These are phyloP conservation scores for Aspergillus sp. DNA, from an alignment of 2,329 filamentous ascomycete genomes.

Conservation along the genomic window DNA sequence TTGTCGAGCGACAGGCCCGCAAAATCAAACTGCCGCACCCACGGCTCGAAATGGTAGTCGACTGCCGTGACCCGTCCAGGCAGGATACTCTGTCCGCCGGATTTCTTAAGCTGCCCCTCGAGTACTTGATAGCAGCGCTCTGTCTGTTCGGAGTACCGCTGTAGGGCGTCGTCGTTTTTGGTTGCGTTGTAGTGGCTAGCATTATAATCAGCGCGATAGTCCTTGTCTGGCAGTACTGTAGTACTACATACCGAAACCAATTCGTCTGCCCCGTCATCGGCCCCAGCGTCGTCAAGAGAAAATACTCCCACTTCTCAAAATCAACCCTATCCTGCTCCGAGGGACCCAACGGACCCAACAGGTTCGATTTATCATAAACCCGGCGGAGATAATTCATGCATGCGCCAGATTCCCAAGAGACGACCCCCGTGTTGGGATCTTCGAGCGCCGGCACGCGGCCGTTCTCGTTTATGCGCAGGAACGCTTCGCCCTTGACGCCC, in stretches of 20 bases:
- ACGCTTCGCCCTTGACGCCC: constrained; percentile 24
- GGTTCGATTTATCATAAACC: constrained; percentile 44
- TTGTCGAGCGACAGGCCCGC: constrained; percentile 46
- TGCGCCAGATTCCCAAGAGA: constrained; percentile 46
- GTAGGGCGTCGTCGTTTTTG: constrained; percentile 49
- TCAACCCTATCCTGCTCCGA: constrained; percentile 46
- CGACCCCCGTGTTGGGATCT: constrained; percentile 45
- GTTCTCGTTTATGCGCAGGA: constrained; percentile 51
- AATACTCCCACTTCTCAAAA: constrained; percentile 54
- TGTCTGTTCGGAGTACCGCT: constrained; percentile 46
- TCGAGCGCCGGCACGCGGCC: constrained; percentile 47
- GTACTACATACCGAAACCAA: constrained; percentile 41
- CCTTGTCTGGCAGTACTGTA: too few relatives aligned
- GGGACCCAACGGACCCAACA: constrained; percentile 38
- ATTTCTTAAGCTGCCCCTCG: constrained; percentile 47
- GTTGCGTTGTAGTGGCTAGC: constrained; percentile 42
- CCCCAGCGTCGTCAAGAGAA: constrained; percentile 47
- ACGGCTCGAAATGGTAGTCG: constrained; percentile 50
- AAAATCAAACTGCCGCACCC: constrained; percentile 44
- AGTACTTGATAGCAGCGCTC: constrained; percentile 50
- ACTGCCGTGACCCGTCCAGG: constrained; percentile 43
- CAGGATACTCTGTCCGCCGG: constrained; percentile 43
- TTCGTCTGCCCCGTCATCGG: constrained; percentile 49
- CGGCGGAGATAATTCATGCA: constrained; percentile 45
- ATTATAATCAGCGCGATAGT: neutral